Percentiles rank a stretch among this genome's conserved stretches.
These are phyloP conservation scores for Cystodermella granulosa DNA, from an alignment of 1,284 basidiomycete species.

Conservation along the genomic window DNA sequence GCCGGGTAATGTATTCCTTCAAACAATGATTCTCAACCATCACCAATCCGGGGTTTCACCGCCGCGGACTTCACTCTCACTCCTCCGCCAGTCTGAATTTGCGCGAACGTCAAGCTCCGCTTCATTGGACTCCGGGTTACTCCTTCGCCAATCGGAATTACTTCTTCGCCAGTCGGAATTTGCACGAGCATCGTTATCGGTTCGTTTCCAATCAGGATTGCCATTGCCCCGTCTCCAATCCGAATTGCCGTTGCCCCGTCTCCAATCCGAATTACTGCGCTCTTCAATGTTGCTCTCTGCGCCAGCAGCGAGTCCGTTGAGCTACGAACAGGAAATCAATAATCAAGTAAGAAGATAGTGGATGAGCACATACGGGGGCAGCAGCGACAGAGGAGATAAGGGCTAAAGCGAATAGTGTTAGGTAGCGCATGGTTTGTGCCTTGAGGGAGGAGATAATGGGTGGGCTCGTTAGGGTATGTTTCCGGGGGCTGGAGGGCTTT, in stretches of 20 bases:
- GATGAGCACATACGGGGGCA: conserved; percentile 29
- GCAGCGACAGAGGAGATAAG: conserved; percentile 29
- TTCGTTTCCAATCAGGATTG: conserved; percentile 11
- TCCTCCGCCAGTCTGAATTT: conserved; percentile 21
- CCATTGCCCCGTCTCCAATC: conserved; percentile 13
- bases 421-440: conserved; percentile 30
- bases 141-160: conserved; percentile 10
- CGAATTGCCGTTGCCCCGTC: not conserved
- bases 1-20: not conserved
- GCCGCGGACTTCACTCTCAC: conserved; percentile 7
- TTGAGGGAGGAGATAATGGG: conserved; percentile 19
- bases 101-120: conserved; percentile 16
- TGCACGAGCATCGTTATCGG: conserved; percentile 1
- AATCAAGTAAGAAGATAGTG: too few relatives aligned
- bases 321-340: too few relatives aligned
- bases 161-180: conserved; percentile 11
- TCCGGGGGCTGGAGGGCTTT: conserved; percentile 20
- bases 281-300: too few relatives aligned
- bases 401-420: conserved; percentile 28
- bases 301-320: too few relatives aligned
- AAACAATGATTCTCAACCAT: too few relatives aligned
- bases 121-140: conserved; percentile 19
- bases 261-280: conserved; percentile 2
- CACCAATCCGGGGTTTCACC: too few relatives aligned
- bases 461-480: conserved; percentile 17